A percentile compares a stretch with the other conserved stretches of the same genome.
phyloP scores from a whole-genome alignment of 2,329 filamentous ascomycete genomes.

The Alternaria sp. region DNA sequence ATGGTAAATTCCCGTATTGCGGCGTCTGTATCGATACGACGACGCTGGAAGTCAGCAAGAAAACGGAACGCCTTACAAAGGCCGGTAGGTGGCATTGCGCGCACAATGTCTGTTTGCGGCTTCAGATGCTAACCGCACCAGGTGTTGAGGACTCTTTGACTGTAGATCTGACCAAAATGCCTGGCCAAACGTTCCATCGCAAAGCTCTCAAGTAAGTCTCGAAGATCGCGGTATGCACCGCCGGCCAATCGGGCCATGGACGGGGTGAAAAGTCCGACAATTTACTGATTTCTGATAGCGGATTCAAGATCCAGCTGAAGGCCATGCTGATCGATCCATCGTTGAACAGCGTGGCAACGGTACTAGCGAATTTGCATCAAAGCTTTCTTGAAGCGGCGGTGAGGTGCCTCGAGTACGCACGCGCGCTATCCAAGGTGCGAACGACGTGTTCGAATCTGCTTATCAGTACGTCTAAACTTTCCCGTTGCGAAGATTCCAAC shows the following conservation, averaged over 20 bases:
- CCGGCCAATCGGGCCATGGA: slow-evolving; percentile 10
- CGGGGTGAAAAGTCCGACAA: slow-evolving; percentile 1
- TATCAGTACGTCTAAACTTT: slow-evolving; percentile 55
- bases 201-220: slow-evolving; percentile 72
- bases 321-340: slow-evolving; percentile 81
- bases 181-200: slow-evolving; percentile 79
- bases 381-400: slow-evolving; percentile 78
- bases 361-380: slow-evolving; percentile 76
- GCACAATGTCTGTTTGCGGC: neutral
- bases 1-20: slow-evolving; percentile 83
- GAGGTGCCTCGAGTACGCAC: slow-evolving; percentile 70
- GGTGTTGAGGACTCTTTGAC: slow-evolving; percentile 75
- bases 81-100: slow-evolving; percentile 50
- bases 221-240: neutral
- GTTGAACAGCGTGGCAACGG: slow-evolving; percentile 74
- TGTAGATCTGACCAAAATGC: slow-evolving; percentile 73
- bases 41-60: slow-evolving; percentile 77
- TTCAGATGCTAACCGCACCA: slow-evolving; percentile 29
- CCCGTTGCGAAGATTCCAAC: slow-evolving; percentile 3
- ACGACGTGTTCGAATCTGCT: slow-evolving; percentile 68
- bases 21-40: slow-evolving; percentile 77
- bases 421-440: slow-evolving; percentile 63
- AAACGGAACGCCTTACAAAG: slow-evolving; percentile 62
- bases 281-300: slow-evolving; percentile 43
- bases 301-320: slow-evolving; percentile 85